phyloP scores from a whole-genome alignment of 2,329 filamentous ascomycete species.

The Exutisphaerella laricina region DNA sequence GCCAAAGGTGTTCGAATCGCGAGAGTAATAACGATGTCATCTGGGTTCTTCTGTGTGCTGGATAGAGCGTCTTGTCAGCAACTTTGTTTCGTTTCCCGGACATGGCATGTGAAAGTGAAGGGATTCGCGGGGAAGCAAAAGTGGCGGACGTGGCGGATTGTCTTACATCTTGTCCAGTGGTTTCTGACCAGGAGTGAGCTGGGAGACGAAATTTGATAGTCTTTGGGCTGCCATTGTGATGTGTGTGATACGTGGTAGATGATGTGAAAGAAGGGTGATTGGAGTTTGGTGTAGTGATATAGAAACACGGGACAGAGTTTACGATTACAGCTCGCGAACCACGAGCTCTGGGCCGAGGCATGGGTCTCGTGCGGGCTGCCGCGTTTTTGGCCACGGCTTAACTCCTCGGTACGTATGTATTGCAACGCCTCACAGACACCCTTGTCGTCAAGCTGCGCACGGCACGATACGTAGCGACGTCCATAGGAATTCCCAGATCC shows the following conservation, averaged over 20 bases:
- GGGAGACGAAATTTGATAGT: constrained; percentile 80
- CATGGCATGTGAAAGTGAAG: constrained; percentile 48
- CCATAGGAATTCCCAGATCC: too few relatives aligned
- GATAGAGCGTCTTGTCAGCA: constrained; percentile 35
- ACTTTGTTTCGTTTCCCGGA: constrained; percentile 65
- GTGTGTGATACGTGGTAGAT: constrained; percentile 6
- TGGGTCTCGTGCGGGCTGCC: constrained; percentile 1
- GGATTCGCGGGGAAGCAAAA: constrained; percentile 52
- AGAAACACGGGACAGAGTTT: constrained; percentile 10
- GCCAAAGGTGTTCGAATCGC: constrained; percentile 83
- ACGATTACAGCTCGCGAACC: constrained; percentile 3
- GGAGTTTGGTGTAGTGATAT: constrained; percentile 5
- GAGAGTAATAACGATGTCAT: constrained; percentile 94
- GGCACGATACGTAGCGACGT: too few relatives aligned
- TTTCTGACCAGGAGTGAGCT: constrained; percentile 66
- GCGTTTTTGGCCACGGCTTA: not conserved
- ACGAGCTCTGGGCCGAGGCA: not conserved
- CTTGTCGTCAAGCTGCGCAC: too few relatives aligned
- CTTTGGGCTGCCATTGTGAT: constrained; percentile 72
- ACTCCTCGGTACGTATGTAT: not conserved
- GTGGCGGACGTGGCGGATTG: constrained; percentile 47
- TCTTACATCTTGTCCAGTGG: constrained; percentile 72
- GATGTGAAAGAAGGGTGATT: not conserved
- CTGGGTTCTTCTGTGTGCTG: constrained; percentile 61
- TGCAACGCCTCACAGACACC: too few relatives aligned